Conservation (phyloP, 1,284 basidiomycete genomes). For the Marasmius sp. region DNA sequence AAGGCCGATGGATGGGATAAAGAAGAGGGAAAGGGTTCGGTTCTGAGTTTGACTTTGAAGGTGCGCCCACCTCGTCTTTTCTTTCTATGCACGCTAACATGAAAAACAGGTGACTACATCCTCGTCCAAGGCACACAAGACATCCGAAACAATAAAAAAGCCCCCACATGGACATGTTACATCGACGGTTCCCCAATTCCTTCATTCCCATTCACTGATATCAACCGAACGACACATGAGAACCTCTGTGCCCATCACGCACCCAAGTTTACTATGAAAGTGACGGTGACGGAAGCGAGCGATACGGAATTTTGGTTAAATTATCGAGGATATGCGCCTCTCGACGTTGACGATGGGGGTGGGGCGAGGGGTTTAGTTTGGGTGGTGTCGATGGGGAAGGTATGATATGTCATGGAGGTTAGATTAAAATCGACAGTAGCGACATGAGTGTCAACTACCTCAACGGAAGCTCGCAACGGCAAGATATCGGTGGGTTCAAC, state of each 20-base stretch:
- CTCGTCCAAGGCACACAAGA: neutral
- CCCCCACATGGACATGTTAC: constrained; percentile 27
- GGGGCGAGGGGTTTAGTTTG: neutral
- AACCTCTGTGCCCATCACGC: constrained; percentile 23
- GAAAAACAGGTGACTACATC: neutral
- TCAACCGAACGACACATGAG: constrained; percentile 20
- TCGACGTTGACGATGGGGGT: too few relatives aligned
- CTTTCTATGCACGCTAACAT: too few relatives aligned
- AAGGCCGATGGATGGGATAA: too few relatives aligned
- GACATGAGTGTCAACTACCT: constrained; percentile 22
- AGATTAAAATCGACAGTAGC: neutral
- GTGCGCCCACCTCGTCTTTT: too few relatives aligned
- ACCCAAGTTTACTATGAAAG: constrained; percentile 26
- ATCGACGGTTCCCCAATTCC: constrained; percentile 23
- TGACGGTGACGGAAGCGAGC: constrained; percentile 12
- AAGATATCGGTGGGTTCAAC: neutral
- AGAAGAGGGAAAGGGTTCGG: too few relatives aligned
- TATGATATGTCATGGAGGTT: constrained; percentile 18
- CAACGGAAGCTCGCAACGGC: neutral
- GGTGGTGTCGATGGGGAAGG: constrained; percentile 13
- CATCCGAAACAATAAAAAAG: neutral
- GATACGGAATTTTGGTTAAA: constrained; percentile 30
- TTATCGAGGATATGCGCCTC: constrained; percentile 25
- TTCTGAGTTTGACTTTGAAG: too few relatives aligned
- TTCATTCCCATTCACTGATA: constrained; percentile 22